Conservation (phyloP, 306 rosid species). For the Citrullus amarus region DNA sequence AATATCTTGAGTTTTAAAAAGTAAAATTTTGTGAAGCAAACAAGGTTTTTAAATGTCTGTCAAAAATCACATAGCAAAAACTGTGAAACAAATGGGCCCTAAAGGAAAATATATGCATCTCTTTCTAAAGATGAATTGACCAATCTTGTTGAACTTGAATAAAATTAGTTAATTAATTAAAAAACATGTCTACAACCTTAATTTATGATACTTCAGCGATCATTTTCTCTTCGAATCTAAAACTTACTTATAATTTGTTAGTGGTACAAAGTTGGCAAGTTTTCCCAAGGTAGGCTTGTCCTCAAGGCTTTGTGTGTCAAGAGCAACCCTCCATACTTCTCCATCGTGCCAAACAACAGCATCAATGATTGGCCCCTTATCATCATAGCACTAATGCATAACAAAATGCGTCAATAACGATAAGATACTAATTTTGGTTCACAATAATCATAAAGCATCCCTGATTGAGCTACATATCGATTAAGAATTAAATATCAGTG, state of each 20-base stretch:
- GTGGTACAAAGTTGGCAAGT: constrained; percentile 68
- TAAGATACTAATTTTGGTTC: neutral
- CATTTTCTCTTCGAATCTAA: constrained; percentile 10
- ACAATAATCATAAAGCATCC: neutral
- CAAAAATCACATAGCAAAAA: too few relatives aligned
- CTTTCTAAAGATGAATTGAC: neutral
- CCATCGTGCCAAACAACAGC: constrained; percentile 98
- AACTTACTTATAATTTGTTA: constrained; percentile 76
- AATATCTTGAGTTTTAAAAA: too few relatives aligned
- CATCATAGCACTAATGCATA: constrained; percentile 64
- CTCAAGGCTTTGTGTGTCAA: constrained; percentile 82
- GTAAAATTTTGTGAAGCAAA: too few relatives aligned
- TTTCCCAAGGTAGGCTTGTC: constrained; percentile 65
- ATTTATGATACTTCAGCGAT: neutral
- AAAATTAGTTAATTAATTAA: neutral
- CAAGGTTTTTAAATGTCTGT: too few relatives aligned
- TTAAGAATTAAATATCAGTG: neutral
- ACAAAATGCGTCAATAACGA: neutral
- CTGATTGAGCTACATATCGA: neutral
- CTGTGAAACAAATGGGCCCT: too few relatives aligned
- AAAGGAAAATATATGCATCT: neutral
- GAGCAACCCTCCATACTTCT: constrained; percentile 91
- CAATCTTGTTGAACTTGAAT: neutral
- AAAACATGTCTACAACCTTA: neutral
- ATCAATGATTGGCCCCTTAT: constrained; percentile 81